phyloP scores from a whole-genome alignment of 352 stramenopile genomes.

The Hyaloperonospora arabidopsidis region DNA sequence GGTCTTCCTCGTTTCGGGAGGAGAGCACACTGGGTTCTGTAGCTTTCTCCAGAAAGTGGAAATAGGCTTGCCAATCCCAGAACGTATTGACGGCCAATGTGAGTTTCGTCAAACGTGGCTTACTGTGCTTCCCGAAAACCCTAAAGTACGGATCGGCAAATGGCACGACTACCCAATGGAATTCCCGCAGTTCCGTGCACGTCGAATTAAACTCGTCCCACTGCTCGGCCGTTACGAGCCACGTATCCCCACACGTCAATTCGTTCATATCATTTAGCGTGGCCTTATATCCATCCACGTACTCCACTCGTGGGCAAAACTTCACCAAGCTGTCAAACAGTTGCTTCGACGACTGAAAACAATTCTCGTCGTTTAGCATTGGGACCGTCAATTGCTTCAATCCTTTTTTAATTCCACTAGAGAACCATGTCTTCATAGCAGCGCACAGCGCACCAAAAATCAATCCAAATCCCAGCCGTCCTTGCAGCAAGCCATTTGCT shows the following conservation, averaged over 20 bases:
- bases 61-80: slow-evolving; percentile 36
- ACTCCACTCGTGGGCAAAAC: slow-evolving; percentile 25
- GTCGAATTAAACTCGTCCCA: slow-evolving; percentile 34
- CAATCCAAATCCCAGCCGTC: no score
- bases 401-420: no score
- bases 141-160: slow-evolving; percentile 40
- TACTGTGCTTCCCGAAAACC: slow-evolving; percentile 31
- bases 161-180: slow-evolving; percentile 33
- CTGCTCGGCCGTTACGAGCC: slow-evolving; percentile 26
- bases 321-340: slow-evolving; percentile 28
- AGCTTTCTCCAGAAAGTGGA: slow-evolving; percentile 2
- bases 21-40: no score
- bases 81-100: slow-evolving; percentile 32
- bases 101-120: slow-evolving; percentile 30
- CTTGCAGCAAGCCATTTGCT: no score
- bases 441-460: no score
- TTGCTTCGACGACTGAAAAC: slow-evolving; percentile 13
- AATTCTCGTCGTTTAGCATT: slow-evolving; percentile 11
- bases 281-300: slow-evolving; percentile 32
- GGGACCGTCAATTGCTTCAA: slow-evolving; percentile 11
- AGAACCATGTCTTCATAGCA: no score
- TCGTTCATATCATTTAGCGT: slow-evolving; percentile 28
- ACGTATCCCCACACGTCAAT: slow-evolving; percentile 26
- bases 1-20: no score
- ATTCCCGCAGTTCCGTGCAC: slow-evolving; percentile 32